Base-by-base conservation (phyloP, 352 stramenopile species). In the Phytopythium oedochilum region DNA sequence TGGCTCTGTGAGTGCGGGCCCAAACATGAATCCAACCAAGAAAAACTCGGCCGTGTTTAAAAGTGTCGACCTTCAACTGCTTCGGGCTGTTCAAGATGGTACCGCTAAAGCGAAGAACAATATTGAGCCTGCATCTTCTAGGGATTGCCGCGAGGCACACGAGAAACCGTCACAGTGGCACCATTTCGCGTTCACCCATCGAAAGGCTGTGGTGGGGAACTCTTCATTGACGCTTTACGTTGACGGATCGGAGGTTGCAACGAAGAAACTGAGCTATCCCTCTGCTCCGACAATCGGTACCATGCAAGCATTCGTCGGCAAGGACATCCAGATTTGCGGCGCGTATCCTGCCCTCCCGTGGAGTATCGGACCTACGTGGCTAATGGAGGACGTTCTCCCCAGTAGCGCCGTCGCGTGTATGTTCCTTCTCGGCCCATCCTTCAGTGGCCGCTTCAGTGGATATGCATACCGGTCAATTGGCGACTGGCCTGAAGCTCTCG, bases 161-260 rank as follows among this genome's bases (percentile, higher is more conserved):
- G 58, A 77, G 49, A 62, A 67, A 22, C 55, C 62, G 14, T 61
- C 63, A 28, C 73, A 88, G 26, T 93, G 83, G 83, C 81, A 92
- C 49, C 83, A 93, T 28, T 59, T 93, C 14, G 71, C 73, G 25
- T 72, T 93, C 12, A 83, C 78, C 8, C 83, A 93, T 47, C 77
- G 77, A 3, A 89, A 88, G 61, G 55, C 73, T 7, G 73, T 88
- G 1, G 66, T 93, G 6, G 83, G 83, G 1, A 93, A 72, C 25
- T 93, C 83, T 1, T 56, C 80, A 18, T 53, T 89, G n/a, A 87
- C 78, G 3, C 60, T 92, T 0, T 93, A 80, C 38, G 80, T 93
- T 47, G 83, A 93, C 51, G 83, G 83, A 10, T 64, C 61, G 1
- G 83, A 93, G 64, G 60, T 92, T 14, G 68, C 69, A 25, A 85